Conservation (phyloP, 352 stramenopile species). For the Globisporangium mamillatum region DNA sequence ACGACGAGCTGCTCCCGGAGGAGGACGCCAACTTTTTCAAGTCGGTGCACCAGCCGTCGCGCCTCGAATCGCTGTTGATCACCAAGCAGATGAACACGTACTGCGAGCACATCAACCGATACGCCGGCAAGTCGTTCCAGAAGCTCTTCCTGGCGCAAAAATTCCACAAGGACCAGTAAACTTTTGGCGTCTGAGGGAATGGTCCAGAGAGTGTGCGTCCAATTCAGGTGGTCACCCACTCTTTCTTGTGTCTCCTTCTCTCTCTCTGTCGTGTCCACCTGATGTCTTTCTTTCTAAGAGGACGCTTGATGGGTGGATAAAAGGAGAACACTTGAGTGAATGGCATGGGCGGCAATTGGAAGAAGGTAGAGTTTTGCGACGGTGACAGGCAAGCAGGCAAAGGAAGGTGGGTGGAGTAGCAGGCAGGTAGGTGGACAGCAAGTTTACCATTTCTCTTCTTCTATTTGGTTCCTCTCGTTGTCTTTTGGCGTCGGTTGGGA, state of each 20-base stretch:
- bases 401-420: not conserved
- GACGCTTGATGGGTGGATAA: not conserved
- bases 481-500: not conserved
- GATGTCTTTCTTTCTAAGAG: not conserved
- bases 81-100: slow-evolving; percentile 93
- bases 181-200: not conserved
- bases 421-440: not conserved
- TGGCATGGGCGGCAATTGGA: not conserved
- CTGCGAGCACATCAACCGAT: slow-evolving; percentile 91
- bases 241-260: not conserved
- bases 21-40: slow-evolving; percentile 88
- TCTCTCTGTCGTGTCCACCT: not conserved
- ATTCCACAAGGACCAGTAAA: slow-evolving; percentile 82
- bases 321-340: not conserved
- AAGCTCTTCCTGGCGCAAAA: slow-evolving; percentile 90
- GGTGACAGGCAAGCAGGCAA: slow-evolving; percentile 10
- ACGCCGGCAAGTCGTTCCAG: slow-evolving; percentile 88
- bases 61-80: slow-evolving; percentile 86
- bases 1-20: slow-evolving; percentile 71
- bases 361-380: not conserved
- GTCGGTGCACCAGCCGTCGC: slow-evolving; percentile 83
- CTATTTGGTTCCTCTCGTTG: not conserved
- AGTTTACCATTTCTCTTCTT: not conserved
- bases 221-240: not conserved
- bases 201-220: not conserved